Evolutionary conservation across 2,329 filamentous ascomycete genomes (phyloP), one percentile per base, ranked within the genome.

Genomic region (Lecanosticta acicola): DNA sequence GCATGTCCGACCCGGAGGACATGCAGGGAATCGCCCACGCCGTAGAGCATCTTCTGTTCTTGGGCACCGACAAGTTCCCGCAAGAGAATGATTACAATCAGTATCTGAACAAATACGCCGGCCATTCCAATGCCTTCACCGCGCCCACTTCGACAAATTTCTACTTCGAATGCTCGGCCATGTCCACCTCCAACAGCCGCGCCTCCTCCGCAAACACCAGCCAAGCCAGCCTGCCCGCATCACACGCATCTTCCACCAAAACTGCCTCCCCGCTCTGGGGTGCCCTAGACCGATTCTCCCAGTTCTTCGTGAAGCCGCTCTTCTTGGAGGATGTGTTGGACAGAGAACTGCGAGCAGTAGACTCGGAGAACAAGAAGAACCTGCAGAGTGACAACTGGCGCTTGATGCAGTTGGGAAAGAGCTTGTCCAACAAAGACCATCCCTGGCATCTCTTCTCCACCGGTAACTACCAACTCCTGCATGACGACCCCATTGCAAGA

Each of bases 1-100:
- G 87, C 68, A 96, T 96, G 71, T 94, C 87, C 63, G 93, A 98
- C 63, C 81, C 86, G 55, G 80, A 85, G 55, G 86, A 89, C 59
- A 89, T 97, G 80, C 90, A 88, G 11, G 89, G 93, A 49, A 90
- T 94, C 80, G 91, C 91, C 42, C 93, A 97, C 71, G 90, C 89
- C 4, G 88, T 97, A 44, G 91, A 97, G 74, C 91, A 96, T 77
- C 72, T 96, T 54, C 73, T 98, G 18, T 98, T 98, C 72, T 97
- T 98, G 93, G 93, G 93, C 40, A 98, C 93, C 5, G 85, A 95
- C 68, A 98, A 97, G 79, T 98, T 93, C 62, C 93, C 93, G 0
- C 80, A 84, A 64, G 91, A 96, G 70, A 97, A 98, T 67, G 91
- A 86, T 55, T 98, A 98, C 73, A 88, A 87, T 61, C 84, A 91